These are phyloP conservation scores for Nicotiana noctiflora DNA, from an alignment of 257 asterid species.

Conservation along the genomic window DNA sequence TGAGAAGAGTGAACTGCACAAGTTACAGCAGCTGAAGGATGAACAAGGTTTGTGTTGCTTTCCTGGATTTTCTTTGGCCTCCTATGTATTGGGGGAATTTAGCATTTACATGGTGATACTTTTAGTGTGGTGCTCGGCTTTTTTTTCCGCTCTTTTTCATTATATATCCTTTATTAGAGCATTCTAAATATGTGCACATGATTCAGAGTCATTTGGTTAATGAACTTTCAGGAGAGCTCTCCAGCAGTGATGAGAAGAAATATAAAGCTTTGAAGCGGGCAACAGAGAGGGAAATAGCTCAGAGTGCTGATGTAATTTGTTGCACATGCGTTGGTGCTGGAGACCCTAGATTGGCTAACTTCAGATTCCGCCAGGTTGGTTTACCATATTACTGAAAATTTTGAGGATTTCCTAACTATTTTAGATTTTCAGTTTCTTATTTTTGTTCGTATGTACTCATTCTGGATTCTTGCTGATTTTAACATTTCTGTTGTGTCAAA, in stretches of 20 bases:
- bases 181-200: neutral
- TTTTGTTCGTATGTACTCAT: neutral
- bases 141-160: neutral
- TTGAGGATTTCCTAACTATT: neutral
- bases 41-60: constrained; percentile 64
- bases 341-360: constrained; percentile 94
- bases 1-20: constrained; percentile 97
- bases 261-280: constrained; percentile 91
- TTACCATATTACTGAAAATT: neutral
- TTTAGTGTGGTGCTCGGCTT: neutral
- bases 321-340: constrained; percentile 99
- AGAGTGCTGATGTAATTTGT: constrained; percentile 99
- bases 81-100: neutral
- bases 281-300: constrained; percentile 98
- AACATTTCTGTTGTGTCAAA: neutral
- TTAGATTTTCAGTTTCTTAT: neutral
- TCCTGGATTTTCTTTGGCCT: neutral
- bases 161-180: neutral
- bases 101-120: neutral
- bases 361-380: constrained; percentile 91
- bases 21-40: constrained; percentile 95
- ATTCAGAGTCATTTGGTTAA: neutral
- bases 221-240: constrained; percentile 68
- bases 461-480: neutral
- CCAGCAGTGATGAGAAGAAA: constrained; percentile 97